Evolutionary conservation across 441 rosid genomes (phyloP).

Genomic region (Arabidopsis hybrid): DNA sequence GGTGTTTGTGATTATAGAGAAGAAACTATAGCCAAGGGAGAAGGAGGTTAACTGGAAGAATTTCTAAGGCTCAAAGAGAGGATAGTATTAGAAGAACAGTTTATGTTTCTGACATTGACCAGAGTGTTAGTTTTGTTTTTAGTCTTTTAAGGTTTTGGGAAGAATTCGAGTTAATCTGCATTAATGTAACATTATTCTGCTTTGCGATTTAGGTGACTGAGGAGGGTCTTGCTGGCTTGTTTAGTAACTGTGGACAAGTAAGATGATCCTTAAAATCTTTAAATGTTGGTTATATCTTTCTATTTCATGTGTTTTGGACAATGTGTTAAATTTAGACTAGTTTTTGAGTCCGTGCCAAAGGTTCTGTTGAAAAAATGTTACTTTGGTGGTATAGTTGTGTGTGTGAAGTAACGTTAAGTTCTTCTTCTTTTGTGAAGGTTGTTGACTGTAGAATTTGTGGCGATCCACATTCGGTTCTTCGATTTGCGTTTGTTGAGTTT

Average conservation of each 20-base stretch:
- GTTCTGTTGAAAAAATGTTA: constrained; percentile 1
- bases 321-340: constrained; percentile 8
- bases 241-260: constrained; percentile 72
- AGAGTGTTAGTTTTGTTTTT: constrained; percentile 54
- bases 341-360: not conserved
- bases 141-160: not conserved
- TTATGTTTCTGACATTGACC: constrained; percentile 82
- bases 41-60: constrained; percentile 60
- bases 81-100: constrained; percentile 74
- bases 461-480: constrained; percentile 80
- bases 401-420: constrained; percentile 14
- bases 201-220: constrained; percentile 62
- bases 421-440: constrained; percentile 54
- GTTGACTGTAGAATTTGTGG: constrained; percentile 82
- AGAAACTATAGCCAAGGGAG: constrained; percentile 62
- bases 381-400: constrained; percentile 9
- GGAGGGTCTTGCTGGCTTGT: constrained; percentile 73
- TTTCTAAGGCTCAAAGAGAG: constrained; percentile 65
- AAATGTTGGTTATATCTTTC: not conserved
- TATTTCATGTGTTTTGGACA: not conserved
- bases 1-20: constrained; percentile 49
- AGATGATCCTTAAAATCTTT: constrained; percentile 34
- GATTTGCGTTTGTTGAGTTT: constrained; percentile 81
- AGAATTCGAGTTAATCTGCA: not conserved
- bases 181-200: constrained; percentile 20